Percentiles rank a stretch among this genome's conserved stretches.
These are phyloP conservation scores for Cytospora schulzeri DNA, from an alignment of 2,329 filamentous ascomycete genomes.

Conservation along the genomic window DNA sequence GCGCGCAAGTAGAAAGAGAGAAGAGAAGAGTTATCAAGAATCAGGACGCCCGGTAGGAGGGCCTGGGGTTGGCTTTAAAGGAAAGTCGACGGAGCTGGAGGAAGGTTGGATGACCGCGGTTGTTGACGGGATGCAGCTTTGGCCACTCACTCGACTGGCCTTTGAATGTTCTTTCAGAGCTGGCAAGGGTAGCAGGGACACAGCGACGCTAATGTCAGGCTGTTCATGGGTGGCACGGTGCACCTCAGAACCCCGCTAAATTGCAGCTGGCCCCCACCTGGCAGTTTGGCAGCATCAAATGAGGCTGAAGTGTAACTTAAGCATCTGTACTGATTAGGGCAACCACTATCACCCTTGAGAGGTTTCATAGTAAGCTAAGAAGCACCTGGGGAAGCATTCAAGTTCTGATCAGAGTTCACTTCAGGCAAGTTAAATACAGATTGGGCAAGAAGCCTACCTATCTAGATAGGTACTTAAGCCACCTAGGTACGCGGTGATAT, in stretches of 20 bases:
- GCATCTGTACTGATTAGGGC: not conserved
- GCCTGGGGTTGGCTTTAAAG: conserved; percentile 14
- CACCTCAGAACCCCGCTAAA: not conserved
- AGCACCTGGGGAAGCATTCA: no score
- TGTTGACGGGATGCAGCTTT: conserved; percentile 17
- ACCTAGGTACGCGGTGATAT: not conserved
- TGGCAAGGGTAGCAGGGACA: conserved; percentile 17
- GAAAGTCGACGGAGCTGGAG: conserved; percentile 18
- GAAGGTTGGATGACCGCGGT: conserved; percentile 10
- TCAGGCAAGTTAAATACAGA: not conserved
- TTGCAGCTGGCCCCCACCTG: not conserved
- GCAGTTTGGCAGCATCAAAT: not conserved
- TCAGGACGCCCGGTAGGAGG: not conserved
- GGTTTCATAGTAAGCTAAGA: not conserved
- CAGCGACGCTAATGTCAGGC: conserved; percentile 6
- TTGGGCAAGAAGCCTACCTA: not conserved
- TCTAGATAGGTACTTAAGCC: no score
- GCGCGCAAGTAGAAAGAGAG: not conserved
- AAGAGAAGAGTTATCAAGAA: not conserved
- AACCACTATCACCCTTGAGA: no score
- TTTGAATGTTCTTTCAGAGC: conserved; percentile 25
- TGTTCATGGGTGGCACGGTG: conserved; percentile 5
- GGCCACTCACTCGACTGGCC: conserved; percentile 24
- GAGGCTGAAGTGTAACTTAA: not conserved
- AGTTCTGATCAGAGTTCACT: not conserved